Evolutionary conservation across 176 grass and related monocot genomes (phyloP).

Genomic region (Guadua angustifolia): DNA sequence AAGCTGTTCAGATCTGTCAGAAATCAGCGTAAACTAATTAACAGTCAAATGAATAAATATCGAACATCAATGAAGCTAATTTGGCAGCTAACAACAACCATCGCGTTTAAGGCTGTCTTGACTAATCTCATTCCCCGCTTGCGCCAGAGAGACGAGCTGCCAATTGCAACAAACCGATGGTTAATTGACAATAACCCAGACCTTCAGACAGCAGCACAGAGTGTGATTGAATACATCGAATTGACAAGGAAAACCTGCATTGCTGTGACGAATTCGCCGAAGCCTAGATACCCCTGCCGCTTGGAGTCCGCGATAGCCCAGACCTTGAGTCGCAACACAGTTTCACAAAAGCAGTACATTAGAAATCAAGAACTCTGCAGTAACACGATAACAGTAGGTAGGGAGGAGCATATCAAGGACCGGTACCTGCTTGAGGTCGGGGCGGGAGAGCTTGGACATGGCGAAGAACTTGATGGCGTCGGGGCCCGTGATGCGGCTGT

Average conservation of each 20-base stretch:
- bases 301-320: slow-evolving; percentile 94
- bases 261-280: slow-evolving; percentile 69
- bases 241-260: slow-evolving; percentile 70
- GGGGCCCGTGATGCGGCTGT: slow-evolving; percentile 91
- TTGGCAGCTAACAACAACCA: slow-evolving; percentile 57
- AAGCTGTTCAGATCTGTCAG: slow-evolving; percentile 76
- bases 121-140: slow-evolving; percentile 75
- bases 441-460: slow-evolving; percentile 78
- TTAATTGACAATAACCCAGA: neutral
- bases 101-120: slow-evolving; percentile 61
- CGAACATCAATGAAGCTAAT: neutral
- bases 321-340: slow-evolving; percentile 56
- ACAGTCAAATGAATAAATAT: slow-evolving; percentile 1
- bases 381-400: neutral
- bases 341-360: neutral
- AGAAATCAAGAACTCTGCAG: neutral
- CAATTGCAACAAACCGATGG: slow-evolving; percentile 17
- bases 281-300: slow-evolving; percentile 82
- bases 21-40: slow-evolving; percentile 15
- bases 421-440: slow-evolving; percentile 86
- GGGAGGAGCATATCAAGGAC: neutral
- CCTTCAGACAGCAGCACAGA: neutral
- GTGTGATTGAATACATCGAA: neutral
- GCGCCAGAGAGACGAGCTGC: slow-evolving; percentile 90
- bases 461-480: slow-evolving; percentile 91